Percentiles rank a stretch among this genome's conserved stretches.
Conservation (phyloP, 2,329 filamentous ascomycete species). For the Colletotrichum limetticola region DNA sequence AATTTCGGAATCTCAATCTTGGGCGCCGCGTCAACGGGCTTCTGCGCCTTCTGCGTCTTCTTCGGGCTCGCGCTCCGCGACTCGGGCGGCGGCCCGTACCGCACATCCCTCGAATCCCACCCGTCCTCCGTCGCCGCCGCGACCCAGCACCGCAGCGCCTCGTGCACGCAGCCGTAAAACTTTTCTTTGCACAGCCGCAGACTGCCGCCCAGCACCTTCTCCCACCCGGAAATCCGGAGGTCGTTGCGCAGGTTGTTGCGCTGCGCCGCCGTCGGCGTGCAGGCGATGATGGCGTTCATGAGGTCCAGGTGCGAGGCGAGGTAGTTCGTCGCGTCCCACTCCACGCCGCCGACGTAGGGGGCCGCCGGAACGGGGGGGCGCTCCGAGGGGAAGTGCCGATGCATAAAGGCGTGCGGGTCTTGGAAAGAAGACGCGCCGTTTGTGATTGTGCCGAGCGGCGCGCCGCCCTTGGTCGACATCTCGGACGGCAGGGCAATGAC, state of each 20-base stretch:
- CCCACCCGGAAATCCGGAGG: conserved; percentile 86
- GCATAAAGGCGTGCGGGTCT: conserved; percentile 69
- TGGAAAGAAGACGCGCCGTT: conserved; percentile 42
- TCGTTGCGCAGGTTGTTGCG: conserved; percentile 84
- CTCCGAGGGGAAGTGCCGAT: conserved; percentile 82
- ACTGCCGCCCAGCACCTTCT: conserved; percentile 86
- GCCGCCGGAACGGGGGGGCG: conserved; percentile 92
- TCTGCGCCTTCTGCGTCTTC: conserved; percentile 59
- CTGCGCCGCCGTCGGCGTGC: conserved; percentile 73
- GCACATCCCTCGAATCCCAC: conserved; percentile 85
- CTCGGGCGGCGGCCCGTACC: conserved; percentile 72
- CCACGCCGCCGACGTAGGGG: conserved; percentile 95
- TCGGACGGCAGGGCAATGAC: conserved; percentile 75
- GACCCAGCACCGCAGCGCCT: conserved; percentile 89
- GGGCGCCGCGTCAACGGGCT: conserved; percentile 65
- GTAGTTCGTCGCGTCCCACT: conserved; percentile 99
- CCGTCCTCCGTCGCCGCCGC: conserved; percentile 86
- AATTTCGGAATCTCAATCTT: conserved; percentile 71
- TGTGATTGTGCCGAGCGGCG: conserved; percentile 42
- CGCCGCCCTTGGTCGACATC: conserved; percentile 44
- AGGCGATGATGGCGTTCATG: conserved; percentile 89
- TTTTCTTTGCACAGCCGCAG: conserved; percentile 96
- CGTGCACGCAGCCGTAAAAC: conserved; percentile 93
- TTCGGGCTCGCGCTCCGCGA: conserved; percentile 54
- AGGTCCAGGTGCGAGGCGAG: conserved; percentile 92